A percentile compares a stretch with the other conserved stretches of the same genome.
These are phyloP conservation scores for Hanseniaspora vineae DNA, from an alignment of 805 yeast genomes.

Conservation along the genomic window DNA sequence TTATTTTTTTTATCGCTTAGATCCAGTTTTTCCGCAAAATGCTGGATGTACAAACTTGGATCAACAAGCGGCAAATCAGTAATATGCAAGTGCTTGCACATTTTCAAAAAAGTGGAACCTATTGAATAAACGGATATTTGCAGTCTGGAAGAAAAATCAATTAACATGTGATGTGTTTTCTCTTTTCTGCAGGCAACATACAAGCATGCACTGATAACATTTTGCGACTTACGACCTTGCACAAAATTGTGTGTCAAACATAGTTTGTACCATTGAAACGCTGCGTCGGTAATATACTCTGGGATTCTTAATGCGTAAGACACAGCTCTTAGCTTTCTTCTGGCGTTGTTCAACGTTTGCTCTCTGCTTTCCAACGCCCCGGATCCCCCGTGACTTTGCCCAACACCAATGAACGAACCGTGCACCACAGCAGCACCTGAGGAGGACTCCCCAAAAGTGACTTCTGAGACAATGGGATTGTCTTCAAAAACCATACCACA, in stretches of 20 bases:
- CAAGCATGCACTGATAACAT: conserved; percentile 88
- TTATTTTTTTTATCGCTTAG: conserved; percentile 62
- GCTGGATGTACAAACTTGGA: conserved; percentile 86
- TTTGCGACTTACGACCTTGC: conserved; percentile 93
- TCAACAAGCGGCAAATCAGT: conserved; percentile 77
- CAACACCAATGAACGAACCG: conserved; percentile 86
- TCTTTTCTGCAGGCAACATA: conserved; percentile 90
- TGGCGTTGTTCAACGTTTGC: conserved; percentile 79
- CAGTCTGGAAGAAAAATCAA: conserved; percentile 82
- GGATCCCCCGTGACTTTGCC: conserved; percentile 64
- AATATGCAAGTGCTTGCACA: conserved; percentile 78
- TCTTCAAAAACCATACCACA: conserved; percentile 90
- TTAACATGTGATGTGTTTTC: conserved; percentile 86
- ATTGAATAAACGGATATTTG: conserved; percentile 88
- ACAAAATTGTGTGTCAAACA: conserved; percentile 85
- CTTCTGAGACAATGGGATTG: conserved; percentile 90
- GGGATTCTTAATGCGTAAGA: conserved; percentile 72
- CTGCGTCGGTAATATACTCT: conserved; percentile 75
- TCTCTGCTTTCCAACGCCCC: conserved; percentile 78
- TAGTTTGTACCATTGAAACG: conserved; percentile 76
- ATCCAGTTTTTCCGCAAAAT: conserved; percentile 78
- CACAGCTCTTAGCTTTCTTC: conserved; percentile 61
- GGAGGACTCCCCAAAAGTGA: conserved; percentile 83
- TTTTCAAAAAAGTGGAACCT: conserved; percentile 89
- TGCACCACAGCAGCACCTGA: conserved; percentile 93